These are phyloP conservation scores for Blepharisma stoltei DNA, from an alignment of 73 alveolate genomes.

Conservation along the genomic window DNA sequence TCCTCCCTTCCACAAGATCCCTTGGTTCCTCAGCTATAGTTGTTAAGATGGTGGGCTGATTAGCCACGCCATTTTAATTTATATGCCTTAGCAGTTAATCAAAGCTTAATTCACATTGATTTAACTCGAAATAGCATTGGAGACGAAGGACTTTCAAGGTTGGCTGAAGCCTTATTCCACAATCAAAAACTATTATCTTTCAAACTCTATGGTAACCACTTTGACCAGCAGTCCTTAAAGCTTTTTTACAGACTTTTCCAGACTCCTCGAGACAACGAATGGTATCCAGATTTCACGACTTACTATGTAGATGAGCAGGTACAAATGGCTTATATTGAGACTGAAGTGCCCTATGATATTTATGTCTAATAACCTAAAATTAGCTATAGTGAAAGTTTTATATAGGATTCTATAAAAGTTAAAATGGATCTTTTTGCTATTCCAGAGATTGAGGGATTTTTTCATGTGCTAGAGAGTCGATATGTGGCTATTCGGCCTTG, in stretches of 20 bases:
- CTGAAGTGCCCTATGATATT: slow-evolving; percentile 73
- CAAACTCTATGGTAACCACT: slow-evolving; percentile 77
- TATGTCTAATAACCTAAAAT: slow-evolving; percentile 39
- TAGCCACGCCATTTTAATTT: no score
- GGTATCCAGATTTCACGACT: slow-evolving; percentile 75
- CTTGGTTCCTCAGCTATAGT: no score
- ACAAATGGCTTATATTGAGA: slow-evolving; percentile 89
- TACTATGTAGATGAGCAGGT: slow-evolving; percentile 76
- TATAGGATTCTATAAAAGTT: no score
- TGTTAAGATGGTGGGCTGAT: no score
- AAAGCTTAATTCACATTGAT: slow-evolving; percentile 94
- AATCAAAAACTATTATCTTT: slow-evolving; percentile 67
- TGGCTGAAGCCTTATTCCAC: slow-evolving; percentile 72
- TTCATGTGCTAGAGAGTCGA: no score
- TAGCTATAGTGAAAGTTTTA: no score
- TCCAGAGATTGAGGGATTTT: no score
- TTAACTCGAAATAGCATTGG: slow-evolving; percentile 95
- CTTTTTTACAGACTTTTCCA: slow-evolving; percentile 67
- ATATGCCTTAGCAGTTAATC: slow-evolving; percentile 88
- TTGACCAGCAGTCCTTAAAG: slow-evolving; percentile 67
- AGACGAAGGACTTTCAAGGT: slow-evolving; percentile 88
- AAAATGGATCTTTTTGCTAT: no score
- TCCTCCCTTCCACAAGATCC: no score
- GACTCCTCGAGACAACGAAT: slow-evolving; percentile 61
- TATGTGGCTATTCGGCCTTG: no score